Evolutionary conservation across 176 grass and related monocot species (phyloP), one percentile per base, ranked within the genome.

Genomic region (Musa acuminata): DNA sequence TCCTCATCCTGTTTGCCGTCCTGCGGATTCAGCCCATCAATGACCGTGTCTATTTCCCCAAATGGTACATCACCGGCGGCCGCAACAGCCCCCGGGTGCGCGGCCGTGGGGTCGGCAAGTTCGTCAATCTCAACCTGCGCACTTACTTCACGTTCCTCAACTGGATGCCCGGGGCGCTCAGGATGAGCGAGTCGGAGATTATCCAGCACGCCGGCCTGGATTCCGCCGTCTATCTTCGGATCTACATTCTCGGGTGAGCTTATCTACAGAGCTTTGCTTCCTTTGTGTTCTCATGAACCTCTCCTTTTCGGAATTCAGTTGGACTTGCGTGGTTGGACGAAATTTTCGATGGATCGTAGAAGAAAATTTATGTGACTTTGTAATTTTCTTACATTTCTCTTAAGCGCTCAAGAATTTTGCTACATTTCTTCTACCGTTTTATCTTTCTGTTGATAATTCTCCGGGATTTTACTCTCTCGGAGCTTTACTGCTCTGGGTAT

Each of bases 1-100:
- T 98, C 87, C 90, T 98, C 4, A 21, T 98, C 53, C 90, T 98
- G 67, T 98, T 98, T 78, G 94, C 94, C 26, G 49, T 91, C 1
- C 75, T 98, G 75, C 88, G 94, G 80, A 89, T 98, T 75, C 94
- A 93, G 82, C 94, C 94, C 51, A 27, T 98, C 77, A 98, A 98
- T 75, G 94, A 98, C 75, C 84, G 94, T 70, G 79, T 98, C 79
- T 98, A 98, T 81, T 93, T 90, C 75, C 94, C 94, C 59, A 98
- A 98, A 80, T 91, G 92, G 87, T 98, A 93, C 80, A 72, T 91
- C 62, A 49, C 77, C 53, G 63, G 64, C 3, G 67, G 87, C 9
- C 84, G 90, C 55, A 80, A 53, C 13, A 71, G 69, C 78, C 69
- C 78, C 49, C 3, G 27, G 24, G 77, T 79, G 75, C 52, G 64